Percentiles rank a stretch among this genome's conserved stretches.
phyloP scores from a whole-genome alignment of 2,329 filamentous ascomycete genomes.

The Reticulascus tulasneorum region DNA sequence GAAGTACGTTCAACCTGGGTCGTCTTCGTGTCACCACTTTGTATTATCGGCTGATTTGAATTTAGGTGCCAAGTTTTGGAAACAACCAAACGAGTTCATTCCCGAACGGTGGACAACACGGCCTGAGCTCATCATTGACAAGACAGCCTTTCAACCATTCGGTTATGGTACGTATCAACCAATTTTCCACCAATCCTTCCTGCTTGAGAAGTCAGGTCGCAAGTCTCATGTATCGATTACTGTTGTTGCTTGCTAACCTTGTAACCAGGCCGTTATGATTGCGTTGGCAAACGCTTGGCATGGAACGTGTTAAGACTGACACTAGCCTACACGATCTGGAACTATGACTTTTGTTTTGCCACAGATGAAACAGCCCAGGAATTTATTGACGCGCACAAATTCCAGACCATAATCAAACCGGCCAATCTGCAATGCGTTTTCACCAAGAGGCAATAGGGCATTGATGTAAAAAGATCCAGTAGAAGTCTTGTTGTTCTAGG shows the following conservation, averaged over 20 bases:
- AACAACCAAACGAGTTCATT: slow-evolving; percentile 13
- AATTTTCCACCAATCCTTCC: no score
- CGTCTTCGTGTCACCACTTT: no score
- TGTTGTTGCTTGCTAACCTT: background rate
- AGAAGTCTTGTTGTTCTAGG: no score
- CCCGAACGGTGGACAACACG: slow-evolving; percentile 20
- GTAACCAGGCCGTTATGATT: slow-evolving; percentile 5
- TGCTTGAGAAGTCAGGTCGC: no score
- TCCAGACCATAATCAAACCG: slow-evolving; percentile 9
- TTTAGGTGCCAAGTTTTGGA: slow-evolving; percentile 7
- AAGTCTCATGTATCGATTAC: background rate
- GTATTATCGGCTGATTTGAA: no score
- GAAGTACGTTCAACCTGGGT: slow-evolving; percentile 3
- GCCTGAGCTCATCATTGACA: slow-evolving; percentile 16
- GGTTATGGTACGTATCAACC: slow-evolving; percentile 6
- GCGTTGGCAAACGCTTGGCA: slow-evolving; percentile 8
- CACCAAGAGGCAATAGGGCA: no score
- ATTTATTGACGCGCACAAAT: slow-evolving; percentile 1
- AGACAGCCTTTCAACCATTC: slow-evolving; percentile 11
- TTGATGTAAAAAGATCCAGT: no score
- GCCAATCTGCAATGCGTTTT: slow-evolving; percentile 10
- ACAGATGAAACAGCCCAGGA: slow-evolving; percentile 4
- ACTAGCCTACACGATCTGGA: slow-evolving; percentile 11
- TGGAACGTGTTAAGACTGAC: slow-evolving; percentile 6
- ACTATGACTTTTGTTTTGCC: slow-evolving; percentile 12